These are phyloP conservation scores for Musa acuminata DNA, from an alignment of 176 grass and related monocot species.

Conservation along the genomic window DNA sequence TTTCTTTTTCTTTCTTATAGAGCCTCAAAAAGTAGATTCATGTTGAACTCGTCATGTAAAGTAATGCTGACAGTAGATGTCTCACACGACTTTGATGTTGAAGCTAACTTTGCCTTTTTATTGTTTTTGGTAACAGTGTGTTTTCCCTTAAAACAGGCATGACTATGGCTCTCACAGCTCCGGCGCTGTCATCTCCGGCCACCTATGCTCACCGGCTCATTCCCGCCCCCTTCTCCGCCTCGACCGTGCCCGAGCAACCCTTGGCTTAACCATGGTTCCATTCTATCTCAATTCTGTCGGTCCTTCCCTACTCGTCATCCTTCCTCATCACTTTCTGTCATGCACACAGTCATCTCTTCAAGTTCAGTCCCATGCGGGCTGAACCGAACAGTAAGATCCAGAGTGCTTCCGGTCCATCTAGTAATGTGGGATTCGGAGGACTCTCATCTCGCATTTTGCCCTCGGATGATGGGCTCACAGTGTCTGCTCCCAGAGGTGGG, in stretches of 20 bases:
- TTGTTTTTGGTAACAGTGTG: slow-evolving; percentile 44
- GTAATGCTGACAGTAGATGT: too few species aligned
- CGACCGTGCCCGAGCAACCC: slow-evolving; percentile 71
- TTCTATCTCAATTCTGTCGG: slow-evolving; percentile 4
- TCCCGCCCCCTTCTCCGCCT: slow-evolving; percentile 63
- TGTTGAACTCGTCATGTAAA: too few species aligned
- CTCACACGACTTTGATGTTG: too few species aligned
- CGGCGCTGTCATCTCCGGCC: slow-evolving; percentile 59
- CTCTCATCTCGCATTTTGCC: slow-evolving; percentile 32
- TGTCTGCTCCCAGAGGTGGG: slow-evolving; percentile 51
- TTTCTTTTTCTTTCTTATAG: too few species aligned
- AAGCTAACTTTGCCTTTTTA: neutral
- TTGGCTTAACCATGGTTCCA: slow-evolving; percentile 97
- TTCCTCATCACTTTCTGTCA: slow-evolving; percentile 27
- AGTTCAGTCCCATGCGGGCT: slow-evolving; percentile 44
- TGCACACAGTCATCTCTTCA: slow-evolving; percentile 44
- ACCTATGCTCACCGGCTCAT: slow-evolving; percentile 68
- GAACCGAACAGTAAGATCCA: neutral
- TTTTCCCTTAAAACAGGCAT: slow-evolving; percentile 93
- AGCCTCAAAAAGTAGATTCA: too few species aligned
- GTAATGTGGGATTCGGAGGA: neutral
- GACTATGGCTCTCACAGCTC: slow-evolving; percentile 75
- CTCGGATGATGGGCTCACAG: slow-evolving; percentile 67
- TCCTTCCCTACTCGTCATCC: slow-evolving; percentile 28
- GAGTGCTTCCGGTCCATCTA: neutral